Evolutionary conservation across 495 filamentous ascomycete genomes (phyloP).

Genomic region (Physcia stellaris): DNA sequence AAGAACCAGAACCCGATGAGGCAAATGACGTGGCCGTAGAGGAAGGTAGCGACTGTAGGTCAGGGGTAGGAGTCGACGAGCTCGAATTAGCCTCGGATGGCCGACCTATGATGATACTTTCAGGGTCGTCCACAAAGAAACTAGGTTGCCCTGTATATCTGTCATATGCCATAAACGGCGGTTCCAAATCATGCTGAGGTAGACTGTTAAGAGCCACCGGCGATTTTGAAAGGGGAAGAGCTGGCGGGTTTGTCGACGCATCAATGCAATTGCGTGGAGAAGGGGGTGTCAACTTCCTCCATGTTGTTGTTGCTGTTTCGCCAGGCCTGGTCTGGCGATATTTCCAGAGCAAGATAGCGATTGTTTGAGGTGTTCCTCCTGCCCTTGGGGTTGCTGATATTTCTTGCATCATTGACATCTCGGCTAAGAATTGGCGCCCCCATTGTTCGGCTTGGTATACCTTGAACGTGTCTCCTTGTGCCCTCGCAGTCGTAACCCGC

Average conservation of each 20-base stretch:
- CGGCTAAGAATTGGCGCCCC: conserved; percentile 26
- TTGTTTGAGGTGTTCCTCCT: conserved; percentile 13
- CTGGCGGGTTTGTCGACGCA: conserved; percentile 6
- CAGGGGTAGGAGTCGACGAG: conserved; percentile 1
- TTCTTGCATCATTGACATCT: conserved; percentile 37
- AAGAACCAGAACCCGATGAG: conserved; percentile 5
- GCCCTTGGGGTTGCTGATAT: conserved; percentile 22
- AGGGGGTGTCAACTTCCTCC: conserved; percentile 34
- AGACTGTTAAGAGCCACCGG: no score
- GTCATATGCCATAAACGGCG: no score
- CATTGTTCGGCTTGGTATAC: conserved; percentile 24
- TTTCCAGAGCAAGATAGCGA: conserved; percentile 40
- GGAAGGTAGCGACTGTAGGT: conserved; percentile 11
- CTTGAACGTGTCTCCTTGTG: conserved; percentile 22
- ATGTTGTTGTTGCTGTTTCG: conserved; percentile 38
- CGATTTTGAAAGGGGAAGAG: no score
- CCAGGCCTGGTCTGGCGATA: conserved; percentile 32
- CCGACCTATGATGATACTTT: conserved; percentile 1
- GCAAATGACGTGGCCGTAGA: conserved; percentile 11
- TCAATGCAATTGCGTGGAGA: conserved; percentile 23
- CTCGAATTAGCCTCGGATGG: conserved; percentile 6
- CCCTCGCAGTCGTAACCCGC: no score
- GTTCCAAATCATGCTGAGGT: no score
- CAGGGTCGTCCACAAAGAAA: conserved; percentile 3
- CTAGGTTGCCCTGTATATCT: conserved; percentile 7